A percentile compares a stretch with the other conserved stretches of the same genome.
Conservation (phyloP, 2,329 filamentous ascomycete species). For the Diaporthe amygdali region DNA sequence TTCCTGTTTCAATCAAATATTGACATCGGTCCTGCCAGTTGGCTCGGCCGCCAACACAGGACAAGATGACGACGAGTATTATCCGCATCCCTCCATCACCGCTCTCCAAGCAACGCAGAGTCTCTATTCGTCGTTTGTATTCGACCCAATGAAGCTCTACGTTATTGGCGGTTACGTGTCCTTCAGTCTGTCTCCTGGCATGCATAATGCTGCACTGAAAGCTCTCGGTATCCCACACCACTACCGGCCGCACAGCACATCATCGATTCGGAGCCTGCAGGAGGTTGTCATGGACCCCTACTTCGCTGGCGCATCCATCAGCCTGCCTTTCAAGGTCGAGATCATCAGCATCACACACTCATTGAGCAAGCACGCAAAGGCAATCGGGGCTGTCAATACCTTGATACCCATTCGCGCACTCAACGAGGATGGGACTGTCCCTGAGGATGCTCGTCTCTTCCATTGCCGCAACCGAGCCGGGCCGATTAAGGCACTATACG, state of each 20-base stretch:
- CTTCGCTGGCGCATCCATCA: slow-evolving; percentile 76
- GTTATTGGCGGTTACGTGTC: slow-evolving; percentile 75
- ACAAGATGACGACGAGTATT: slow-evolving; percentile 24
- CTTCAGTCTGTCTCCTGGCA: slow-evolving; percentile 77
- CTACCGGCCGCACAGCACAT: slow-evolving; percentile 69
- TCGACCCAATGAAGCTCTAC: slow-evolving; percentile 74
- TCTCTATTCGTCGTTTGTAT: slow-evolving; percentile 69
- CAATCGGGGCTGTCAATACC: slow-evolving; percentile 79
- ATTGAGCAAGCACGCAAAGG: slow-evolving; percentile 73
- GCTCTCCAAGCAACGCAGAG: slow-evolving; percentile 67
- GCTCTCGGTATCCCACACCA: slow-evolving; percentile 72
- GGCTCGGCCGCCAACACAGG: slow-evolving; percentile 29
- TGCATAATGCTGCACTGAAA: slow-evolving; percentile 75
- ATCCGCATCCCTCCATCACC: slow-evolving; percentile 54
- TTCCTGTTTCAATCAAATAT: slow-evolving; percentile 67
- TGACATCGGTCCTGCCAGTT: slow-evolving; percentile 64
- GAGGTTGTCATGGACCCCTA: slow-evolving; percentile 67
- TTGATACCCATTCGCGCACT: slow-evolving; percentile 72
- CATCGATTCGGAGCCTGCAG: slow-evolving; percentile 66
- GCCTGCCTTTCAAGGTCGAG: slow-evolving; percentile 77
- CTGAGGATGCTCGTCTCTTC: slow-evolving; percentile 57
- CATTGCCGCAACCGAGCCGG: slow-evolving; percentile 67
- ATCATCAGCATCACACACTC: slow-evolving; percentile 72
- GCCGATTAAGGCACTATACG: slow-evolving; percentile 72
- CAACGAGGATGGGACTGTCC: slow-evolving; percentile 60